phyloP scores from a whole-genome alignment of 2,329 filamentous ascomycete species.

The Alternaria consortialis region DNA sequence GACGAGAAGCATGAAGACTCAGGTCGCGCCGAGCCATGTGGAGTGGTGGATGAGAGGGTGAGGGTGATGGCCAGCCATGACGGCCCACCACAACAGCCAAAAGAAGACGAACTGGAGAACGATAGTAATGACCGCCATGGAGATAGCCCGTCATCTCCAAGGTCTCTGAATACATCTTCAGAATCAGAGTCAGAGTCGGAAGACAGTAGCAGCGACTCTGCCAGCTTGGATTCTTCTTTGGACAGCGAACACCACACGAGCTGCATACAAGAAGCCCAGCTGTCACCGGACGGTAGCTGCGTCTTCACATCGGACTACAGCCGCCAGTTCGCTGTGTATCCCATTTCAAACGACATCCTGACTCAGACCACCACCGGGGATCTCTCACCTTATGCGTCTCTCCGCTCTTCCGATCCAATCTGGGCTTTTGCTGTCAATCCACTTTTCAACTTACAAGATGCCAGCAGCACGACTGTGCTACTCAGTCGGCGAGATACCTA shows the following conservation, averaged over 20 bases:
- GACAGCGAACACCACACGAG: slow-evolving; percentile 21
- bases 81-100: not conserved
- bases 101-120: not conserved
- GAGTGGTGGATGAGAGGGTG: not conserved
- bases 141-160: not conserved
- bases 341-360: slow-evolving; percentile 25
- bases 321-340: slow-evolving; percentile 63
- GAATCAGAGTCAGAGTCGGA: slow-evolving; percentile 7
- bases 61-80: not conserved
- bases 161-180: slow-evolving; percentile 5
- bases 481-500: slow-evolving; percentile 64
- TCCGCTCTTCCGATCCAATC: slow-evolving; percentile 59
- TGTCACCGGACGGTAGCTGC: slow-evolving; percentile 64
- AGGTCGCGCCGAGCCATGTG: not conserved
- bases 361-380: slow-evolving; percentile 10
- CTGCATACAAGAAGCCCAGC: slow-evolving; percentile 42
- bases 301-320: slow-evolving; percentile 64
- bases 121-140: not conserved
- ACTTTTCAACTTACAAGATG: slow-evolving; percentile 61
- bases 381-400: slow-evolving; percentile 58
- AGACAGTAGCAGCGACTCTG: slow-evolving; percentile 5
- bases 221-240: not conserved
- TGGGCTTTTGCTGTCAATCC: slow-evolving; percentile 66
- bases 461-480: slow-evolving; percentile 61
- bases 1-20: not conserved